These are phyloP conservation scores for Cyclocybe cylindracea DNA, from an alignment of 768 basidiomycete genomes.

Conservation along the genomic window DNA sequence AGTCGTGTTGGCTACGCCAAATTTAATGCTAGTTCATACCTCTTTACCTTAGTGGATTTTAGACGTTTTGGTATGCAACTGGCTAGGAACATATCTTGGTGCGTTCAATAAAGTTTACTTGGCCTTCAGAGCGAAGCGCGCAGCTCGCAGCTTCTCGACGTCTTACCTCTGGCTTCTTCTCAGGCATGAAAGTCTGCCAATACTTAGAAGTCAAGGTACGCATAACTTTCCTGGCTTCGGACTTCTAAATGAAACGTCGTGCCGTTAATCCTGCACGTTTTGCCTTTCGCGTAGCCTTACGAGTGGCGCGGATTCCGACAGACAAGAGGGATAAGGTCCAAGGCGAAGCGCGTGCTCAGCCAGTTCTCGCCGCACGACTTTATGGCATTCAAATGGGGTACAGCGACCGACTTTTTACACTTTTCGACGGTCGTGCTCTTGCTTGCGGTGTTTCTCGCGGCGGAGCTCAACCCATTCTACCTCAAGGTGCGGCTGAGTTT, in stretches of 20 bases:
- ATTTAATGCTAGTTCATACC: conserved; percentile 4
- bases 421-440: conserved; percentile 76
- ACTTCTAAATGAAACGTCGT: conserved; percentile 10
- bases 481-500: conserved; percentile 57
- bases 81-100: conserved; percentile 86
- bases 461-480: conserved; percentile 88
- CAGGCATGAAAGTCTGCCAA: conserved; percentile 87
- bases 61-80: conserved; percentile 86
- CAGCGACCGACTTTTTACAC: conserved; percentile 70
- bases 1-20: conserved; percentile 24
- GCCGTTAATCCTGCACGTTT: neutral
- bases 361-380: conserved; percentile 90
- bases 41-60: conserved; percentile 67
- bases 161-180: conserved; percentile 16
- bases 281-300: conserved; percentile 56
- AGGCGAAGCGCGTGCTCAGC: conserved; percentile 76
- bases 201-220: conserved; percentile 85
- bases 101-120: conserved; percentile 18
- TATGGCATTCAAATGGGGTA: conserved; percentile 88
- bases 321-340: conserved; percentile 74
- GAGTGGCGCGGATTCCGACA: conserved; percentile 84
- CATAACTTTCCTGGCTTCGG: neutral
- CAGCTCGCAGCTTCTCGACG: neutral
- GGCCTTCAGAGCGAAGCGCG: neutral
- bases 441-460: conserved; percentile 77